These are phyloP conservation scores for Calonectria montana DNA, from an alignment of 2,329 filamentous ascomycete genomes.

Conservation along the genomic window DNA sequence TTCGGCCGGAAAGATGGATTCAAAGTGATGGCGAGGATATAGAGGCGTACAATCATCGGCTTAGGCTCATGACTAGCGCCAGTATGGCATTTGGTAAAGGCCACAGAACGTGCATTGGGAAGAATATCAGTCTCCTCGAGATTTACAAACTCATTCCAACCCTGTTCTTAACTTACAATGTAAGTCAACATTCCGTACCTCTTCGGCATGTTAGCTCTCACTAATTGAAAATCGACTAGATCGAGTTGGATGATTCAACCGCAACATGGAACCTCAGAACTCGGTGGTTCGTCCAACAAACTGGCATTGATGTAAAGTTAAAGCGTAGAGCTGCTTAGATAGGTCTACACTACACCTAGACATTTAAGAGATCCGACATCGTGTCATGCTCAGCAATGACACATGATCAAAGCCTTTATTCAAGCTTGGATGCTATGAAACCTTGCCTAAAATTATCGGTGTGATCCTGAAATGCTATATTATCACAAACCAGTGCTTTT, in stretches of 20 bases:
- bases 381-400: too few species aligned
- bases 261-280: neutral
- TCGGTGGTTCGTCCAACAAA: constrained; percentile 14
- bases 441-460: too few species aligned
- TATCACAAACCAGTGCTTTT: too few species aligned
- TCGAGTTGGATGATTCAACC: neutral
- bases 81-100: constrained; percentile 12
- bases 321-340: neutral
- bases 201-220: too few species aligned
- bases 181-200: neutral
- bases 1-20: neutral
- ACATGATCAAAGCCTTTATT: too few species aligned
- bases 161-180: neutral
- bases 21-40: neutral
- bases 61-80: neutral
- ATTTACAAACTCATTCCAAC: constrained; percentile 15
- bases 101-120: constrained; percentile 3
- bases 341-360: neutral
- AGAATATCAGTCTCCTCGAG: constrained; percentile 13
- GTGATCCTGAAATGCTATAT: too few species aligned
- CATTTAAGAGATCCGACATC: too few species aligned
- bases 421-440: too few species aligned
- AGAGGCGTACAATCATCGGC: neutral
- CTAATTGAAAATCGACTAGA: neutral
- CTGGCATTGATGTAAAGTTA: neutral